Base-by-base conservation (phyloP, 1,284 basidiomycete genomes). In the Moniliophthora roreri region DNA sequence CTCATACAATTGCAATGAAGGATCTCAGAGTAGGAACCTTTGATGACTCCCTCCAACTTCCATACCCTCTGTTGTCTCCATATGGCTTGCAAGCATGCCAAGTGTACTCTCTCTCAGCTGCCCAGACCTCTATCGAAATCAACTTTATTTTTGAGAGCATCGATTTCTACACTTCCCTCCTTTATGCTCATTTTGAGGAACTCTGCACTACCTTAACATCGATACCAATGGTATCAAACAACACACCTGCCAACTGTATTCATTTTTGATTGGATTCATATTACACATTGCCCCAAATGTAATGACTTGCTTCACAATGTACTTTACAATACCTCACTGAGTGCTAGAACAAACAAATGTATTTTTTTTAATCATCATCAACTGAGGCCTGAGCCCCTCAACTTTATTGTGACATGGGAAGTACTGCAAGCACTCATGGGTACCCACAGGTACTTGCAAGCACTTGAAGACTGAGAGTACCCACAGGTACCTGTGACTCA, bases 121-220 rank as follows among this genome's bases (percentile, higher is more conserved):
- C n/a, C n/a, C n/a, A n/a, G n/a, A n/a, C n/a, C n/a, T n/a, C n/a
- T 88, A 99, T 98, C 60, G 98, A 98, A 85, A 96, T 99, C 80
- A 98, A 98, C 84, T 97, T 98, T 81, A 73, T 98, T 51, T 93
- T 99, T 74, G 96, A 96, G 69, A 97, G 98, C 79, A 98, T 98
- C 79, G 95, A 98, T 78, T 91, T 98, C 50, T 89, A 94, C 52
- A 95, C 95, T 60, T 98, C 98, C 66, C 96, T 96, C 35, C 96
- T 96, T 37, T 95, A 95, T 46, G 95, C 96, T 60, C 94, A 95
- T 79, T 98, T 64, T 95, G 95, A 67, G 95, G 98, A 72, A 85
- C 98, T 66, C 95, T 97, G 76, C 94, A 98, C 72, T 95, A 94
- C 57, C 98, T 99, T 79, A 96, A 99, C 67, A 94, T 99, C 59